Evolutionary conservation across 176 grass and related monocot species (phyloP), one percentile per base, ranked within the genome.

Genomic region (Elaeis guineensis): DNA sequence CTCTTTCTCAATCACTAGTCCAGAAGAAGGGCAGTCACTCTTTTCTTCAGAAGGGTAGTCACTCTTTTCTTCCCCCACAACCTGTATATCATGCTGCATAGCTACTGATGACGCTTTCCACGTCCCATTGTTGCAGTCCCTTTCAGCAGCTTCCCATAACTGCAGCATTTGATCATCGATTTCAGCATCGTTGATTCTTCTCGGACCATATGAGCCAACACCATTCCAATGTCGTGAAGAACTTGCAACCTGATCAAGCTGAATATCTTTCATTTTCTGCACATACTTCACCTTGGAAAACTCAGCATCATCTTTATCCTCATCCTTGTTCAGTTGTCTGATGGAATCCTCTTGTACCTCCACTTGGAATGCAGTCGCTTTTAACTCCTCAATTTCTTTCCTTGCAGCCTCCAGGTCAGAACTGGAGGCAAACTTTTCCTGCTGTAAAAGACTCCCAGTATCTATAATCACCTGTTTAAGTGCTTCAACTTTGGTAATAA

Each of bases 81-180:
- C 70, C 26, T 81, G 72, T 53, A 89, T 83, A 35, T 89, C 88
- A 1, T 80, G 78, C 63, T 79, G 72, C 15, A 30, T 14, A 15
- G 51, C 50, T 58, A 70, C 79, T 59, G 75, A 77, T 1, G 85
- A 86, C 14, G 72, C 78, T 50, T 83, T 83, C 17, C 50, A 68
- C 19, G 64, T 44, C 9, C 35, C 35, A 44, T 44, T 44, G 35
- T 44, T 44, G 35, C 35, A 12, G 11, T 11, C 35, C 11, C 35
- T 44, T 44, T 44, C 35, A 44, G 35, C 35, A 44, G 35, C 2
- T 44, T 44, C 35, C 35, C 35, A 98, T 17, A 98, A 79, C 56
- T 89, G 81, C 69, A 95, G 89, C 81, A 95, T 89, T 61, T 79
- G 81, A 66, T 98, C 94, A 68, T 89, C 74, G 7, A 82, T 48